These are phyloP conservation scores for Eudorina sp. DNA, from an alignment of 139 green algal species.

Conservation along the genomic window DNA sequence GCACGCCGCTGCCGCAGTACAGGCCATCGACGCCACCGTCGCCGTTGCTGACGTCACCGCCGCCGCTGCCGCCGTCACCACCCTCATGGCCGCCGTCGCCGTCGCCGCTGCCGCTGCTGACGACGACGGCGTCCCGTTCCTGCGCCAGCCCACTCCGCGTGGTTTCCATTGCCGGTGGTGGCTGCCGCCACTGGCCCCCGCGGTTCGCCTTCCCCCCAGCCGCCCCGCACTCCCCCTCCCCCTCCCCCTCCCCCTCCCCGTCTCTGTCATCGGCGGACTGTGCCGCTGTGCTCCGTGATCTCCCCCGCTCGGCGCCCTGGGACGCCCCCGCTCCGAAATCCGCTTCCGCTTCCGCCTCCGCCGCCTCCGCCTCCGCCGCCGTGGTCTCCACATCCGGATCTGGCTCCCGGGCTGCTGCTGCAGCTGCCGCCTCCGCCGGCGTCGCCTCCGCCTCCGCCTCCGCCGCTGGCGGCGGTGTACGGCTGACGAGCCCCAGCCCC, in stretches of 20 bases:
- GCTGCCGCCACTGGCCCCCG: too few species aligned
- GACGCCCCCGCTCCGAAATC: too few species aligned
- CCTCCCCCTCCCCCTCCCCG: too few species aligned
- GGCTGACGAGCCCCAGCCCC: not conserved
- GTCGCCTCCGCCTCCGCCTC: not conserved
- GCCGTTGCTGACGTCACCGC: not conserved
- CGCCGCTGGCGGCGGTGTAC: not conserved
- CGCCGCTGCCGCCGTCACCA: not conserved
- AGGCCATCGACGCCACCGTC: not conserved
- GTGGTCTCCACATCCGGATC: too few species aligned
- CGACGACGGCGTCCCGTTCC: not conserved
- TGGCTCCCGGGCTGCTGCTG: not conserved
- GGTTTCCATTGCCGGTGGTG: too few species aligned
- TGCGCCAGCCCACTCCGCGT: too few species aligned
- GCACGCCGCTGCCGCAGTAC: constrained; percentile 34
- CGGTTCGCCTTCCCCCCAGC: too few species aligned
- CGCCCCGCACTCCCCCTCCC: too few species aligned
- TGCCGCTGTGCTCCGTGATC: too few species aligned
- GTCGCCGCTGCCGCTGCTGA: not conserved
- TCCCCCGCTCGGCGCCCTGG: too few species aligned
- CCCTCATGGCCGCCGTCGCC: not conserved
- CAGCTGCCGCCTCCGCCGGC: not conserved
- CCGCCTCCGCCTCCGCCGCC: not conserved
- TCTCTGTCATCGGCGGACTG: too few species aligned
- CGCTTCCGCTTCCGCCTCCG: not conserved